Evolutionary conservation across 2,329 filamentous ascomycete genomes (phyloP).

Genomic region (Paraconiothyrium sp.): DNA sequence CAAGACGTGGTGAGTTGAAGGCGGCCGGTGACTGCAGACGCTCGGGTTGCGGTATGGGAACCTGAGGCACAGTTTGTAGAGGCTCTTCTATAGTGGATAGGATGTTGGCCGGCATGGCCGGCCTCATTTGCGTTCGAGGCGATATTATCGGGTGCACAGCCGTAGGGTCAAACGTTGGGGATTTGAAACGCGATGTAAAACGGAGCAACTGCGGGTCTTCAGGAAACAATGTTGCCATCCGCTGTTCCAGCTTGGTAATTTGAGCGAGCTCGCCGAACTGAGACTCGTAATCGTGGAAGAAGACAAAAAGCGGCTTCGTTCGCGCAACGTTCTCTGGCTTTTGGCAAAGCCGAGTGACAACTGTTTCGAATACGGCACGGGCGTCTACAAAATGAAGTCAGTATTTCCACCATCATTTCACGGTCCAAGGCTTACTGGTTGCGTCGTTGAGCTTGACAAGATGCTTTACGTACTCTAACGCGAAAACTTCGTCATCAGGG

Average conservation of each 20-base stretch:
- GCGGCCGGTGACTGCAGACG: slow-evolving; percentile 38
- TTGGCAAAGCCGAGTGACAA: slow-evolving; percentile 80
- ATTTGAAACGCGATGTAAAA: slow-evolving; percentile 79
- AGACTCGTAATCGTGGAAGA: slow-evolving; percentile 95
- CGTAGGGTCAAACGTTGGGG: slow-evolving; percentile 78
- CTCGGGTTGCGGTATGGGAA: slow-evolving; percentile 30
- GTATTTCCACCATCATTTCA: background rate
- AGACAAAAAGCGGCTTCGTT: slow-evolving; percentile 85
- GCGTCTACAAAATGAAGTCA: slow-evolving; percentile 70
- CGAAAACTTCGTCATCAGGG: slow-evolving; percentile 91
- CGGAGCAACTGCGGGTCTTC: slow-evolving; percentile 79
- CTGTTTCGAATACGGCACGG: slow-evolving; percentile 93
- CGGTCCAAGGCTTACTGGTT: slow-evolving; percentile 73
- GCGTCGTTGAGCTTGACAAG: slow-evolving; percentile 91
- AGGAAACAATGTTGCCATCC: slow-evolving; percentile 94
- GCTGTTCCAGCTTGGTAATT: slow-evolving; percentile 87
- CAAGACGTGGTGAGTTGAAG: slow-evolving; percentile 44
- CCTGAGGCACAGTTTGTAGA: slow-evolving; percentile 27
- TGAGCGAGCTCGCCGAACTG: slow-evolving; percentile 92
- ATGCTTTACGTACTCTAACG: slow-evolving; percentile 95
- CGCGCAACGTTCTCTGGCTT: slow-evolving; percentile 79
- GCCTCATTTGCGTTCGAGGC: slow-evolving; percentile 76
- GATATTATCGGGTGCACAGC: slow-evolving; percentile 85
- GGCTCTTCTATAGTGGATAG: slow-evolving; percentile 45
- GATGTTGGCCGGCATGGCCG: slow-evolving; percentile 43